Evolutionary conservation across 306 rosid species (phyloP), one percentile per base, ranked within the genome.

Genomic region (Malus sieversii): DNA sequence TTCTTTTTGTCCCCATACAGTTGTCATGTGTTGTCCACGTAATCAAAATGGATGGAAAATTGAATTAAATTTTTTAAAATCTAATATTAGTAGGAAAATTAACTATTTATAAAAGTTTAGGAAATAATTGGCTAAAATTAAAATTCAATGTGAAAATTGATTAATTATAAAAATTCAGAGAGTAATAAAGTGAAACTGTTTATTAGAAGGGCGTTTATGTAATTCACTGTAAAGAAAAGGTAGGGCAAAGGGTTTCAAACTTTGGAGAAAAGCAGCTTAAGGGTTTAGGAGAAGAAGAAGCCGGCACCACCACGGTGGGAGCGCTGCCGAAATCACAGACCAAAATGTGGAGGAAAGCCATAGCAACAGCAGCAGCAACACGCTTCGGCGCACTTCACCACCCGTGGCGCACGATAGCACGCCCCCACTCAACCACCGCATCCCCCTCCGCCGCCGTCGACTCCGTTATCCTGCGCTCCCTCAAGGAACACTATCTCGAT

Each of bases 401-500:
- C 4, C 78, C 83, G 22, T 76, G 65, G 45, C 67, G 63, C 16
- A 68, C 59, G 10, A 38, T 44, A 32, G 57, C 84, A 22, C 77
- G 85, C 70, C 75, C 85, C 61, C 74, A 52, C 61, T 73, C 87
- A 33, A 80, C 88, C 46, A n/a, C 76, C 3, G 79, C 78, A 76
- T 22, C 80, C 15, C 81, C 84, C n/a, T 84, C 97, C 23, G 65
- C 92, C n/a, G 91, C 95, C 73, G 90, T 92, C 62, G 81, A 90
- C 78, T 88, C 98, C 38, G 27, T 90, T 74, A 71, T 95, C 23
- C 95, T 92, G 75, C 96, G 92, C 40, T 95, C 98, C 64, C 95
- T 95, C 60, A 95, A 92, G 72, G 97, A 92, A 5, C 98, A 95
- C 92, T 95, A 88, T 27, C 87, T 82, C 44, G 96, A 92, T 84